These are phyloP conservation scores for Cutaneotrichosporon cyanovorans DNA, from an alignment of 1,284 basidiomycete genomes.

Conservation along the genomic window DNA sequence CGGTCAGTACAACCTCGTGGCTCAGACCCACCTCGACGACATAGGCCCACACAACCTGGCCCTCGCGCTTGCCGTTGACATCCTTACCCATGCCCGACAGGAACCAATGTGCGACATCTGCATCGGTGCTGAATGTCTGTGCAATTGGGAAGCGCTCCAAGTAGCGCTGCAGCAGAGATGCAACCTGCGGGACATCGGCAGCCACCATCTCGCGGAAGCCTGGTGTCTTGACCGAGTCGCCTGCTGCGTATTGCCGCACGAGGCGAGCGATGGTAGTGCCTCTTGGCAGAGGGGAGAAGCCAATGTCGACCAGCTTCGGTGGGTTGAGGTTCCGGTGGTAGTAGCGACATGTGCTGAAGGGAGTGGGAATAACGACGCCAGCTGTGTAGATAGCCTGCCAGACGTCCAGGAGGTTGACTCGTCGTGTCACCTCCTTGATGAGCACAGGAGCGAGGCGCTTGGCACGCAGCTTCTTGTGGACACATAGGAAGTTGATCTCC, in stretches of 20 bases:
- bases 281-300: slow-evolving; percentile 79
- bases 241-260: slow-evolving; percentile 64
- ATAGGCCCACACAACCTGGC: slow-evolving; percentile 92
- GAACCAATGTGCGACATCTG: slow-evolving; percentile 82
- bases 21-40: slow-evolving; percentile 71
- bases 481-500: slow-evolving; percentile 97
- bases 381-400: slow-evolving; percentile 99
- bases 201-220: slow-evolving; percentile 85
- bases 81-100: slow-evolving; percentile 72
- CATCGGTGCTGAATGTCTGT: slow-evolving; percentile 61
- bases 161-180: slow-evolving; percentile 68
- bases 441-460: slow-evolving; percentile 93
- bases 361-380: slow-evolving; percentile 82
- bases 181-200: slow-evolving; percentile 65
- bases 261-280: slow-evolving; percentile 79
- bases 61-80: slow-evolving; percentile 53
- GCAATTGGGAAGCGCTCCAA: slow-evolving; percentile 80
- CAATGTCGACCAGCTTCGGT: slow-evolving; percentile 81
- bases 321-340: slow-evolving; percentile 90
- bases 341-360: slow-evolving; percentile 79
- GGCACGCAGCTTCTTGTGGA: slow-evolving; percentile 94
- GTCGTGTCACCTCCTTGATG: slow-evolving; percentile 96
- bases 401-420: slow-evolving; percentile 77
- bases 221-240: slow-evolving; percentile 49
- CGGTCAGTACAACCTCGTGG: neutral